These are phyloP conservation scores for Picea sitchensis DNA, from an alignment of 75 land plant genomes.

Conservation along the genomic window DNA sequence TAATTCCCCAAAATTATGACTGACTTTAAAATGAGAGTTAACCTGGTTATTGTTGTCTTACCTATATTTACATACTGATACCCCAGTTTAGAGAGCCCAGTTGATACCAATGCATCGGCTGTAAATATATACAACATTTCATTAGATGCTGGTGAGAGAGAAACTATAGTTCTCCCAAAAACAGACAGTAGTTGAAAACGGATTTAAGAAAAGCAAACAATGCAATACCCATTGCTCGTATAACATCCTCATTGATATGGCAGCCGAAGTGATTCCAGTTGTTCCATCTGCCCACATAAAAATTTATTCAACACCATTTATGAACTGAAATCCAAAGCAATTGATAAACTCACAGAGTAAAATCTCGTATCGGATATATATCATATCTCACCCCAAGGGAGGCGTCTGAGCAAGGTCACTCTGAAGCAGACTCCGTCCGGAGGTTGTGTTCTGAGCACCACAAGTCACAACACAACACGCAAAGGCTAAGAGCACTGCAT, in stretches of 20 bases:
- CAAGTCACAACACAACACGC: too few relatives aligned
- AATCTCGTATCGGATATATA: background rate
- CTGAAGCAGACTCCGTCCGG: background rate
- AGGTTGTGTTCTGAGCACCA: background rate
- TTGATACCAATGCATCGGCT: slow-evolving; percentile 83
- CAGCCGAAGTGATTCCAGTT: slow-evolving; percentile 85
- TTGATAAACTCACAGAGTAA: background rate
- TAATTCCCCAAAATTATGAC: background rate
- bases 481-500: too few relatives aligned
- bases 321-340: background rate
- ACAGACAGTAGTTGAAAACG: background rate
- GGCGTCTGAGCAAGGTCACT: slow-evolving; percentile 65
- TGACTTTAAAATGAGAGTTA: background rate
- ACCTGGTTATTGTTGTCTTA: slow-evolving; percentile 1
- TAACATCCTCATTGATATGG: slow-evolving; percentile 45
- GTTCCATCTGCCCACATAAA: slow-evolving; percentile 60
- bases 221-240: slow-evolving; percentile 57
- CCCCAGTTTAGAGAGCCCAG: slow-evolving; percentile 65
- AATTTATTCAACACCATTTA: background rate
- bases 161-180: background rate
- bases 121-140: slow-evolving; percentile 4
- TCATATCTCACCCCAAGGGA: slow-evolving; percentile 58
- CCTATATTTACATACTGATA: slow-evolving; percentile 75
- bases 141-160: background rate
- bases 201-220: background rate